phyloP scores from a whole-genome alignment of 345 rosid species.

The Psidium guajava region DNA sequence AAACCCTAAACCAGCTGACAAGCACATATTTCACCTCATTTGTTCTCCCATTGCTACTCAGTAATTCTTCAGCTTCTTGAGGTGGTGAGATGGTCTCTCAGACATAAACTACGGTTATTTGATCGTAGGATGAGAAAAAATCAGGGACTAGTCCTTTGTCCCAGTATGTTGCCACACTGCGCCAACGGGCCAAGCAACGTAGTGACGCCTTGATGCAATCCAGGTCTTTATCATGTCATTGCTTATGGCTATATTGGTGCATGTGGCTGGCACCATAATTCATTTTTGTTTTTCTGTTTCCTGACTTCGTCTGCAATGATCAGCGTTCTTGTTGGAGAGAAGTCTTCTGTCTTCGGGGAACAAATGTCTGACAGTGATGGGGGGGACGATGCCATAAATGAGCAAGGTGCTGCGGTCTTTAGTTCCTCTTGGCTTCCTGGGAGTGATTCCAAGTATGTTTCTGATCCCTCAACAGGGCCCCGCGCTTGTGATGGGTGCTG shows the following conservation, averaged over 20 bases:
- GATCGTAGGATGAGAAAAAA: constrained; percentile 53
- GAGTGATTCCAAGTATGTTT: constrained; percentile 42
- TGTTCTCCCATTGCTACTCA: neutral
- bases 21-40: neutral
- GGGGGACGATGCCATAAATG: constrained; percentile 31
- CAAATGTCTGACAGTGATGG: constrained; percentile 38
- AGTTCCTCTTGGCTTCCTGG: constrained; percentile 87
- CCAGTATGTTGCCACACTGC: constrained; percentile 34
- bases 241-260: neutral
- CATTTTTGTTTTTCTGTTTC: neutral
- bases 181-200: constrained; percentile 62
- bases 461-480: neutral
- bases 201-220: constrained; percentile 66
- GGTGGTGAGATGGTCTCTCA: neutral
- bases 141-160: constrained; percentile 60
- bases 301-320: constrained; percentile 2
- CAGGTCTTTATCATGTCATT: constrained; percentile 30
- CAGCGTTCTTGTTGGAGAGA: constrained; percentile 85
- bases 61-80: neutral
- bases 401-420: constrained; percentile 52
- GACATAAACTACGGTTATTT: neutral
- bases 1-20: neutral
- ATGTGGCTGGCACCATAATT: neutral
- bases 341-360: constrained; percentile 43
- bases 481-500: neutral